Percentiles rank a stretch among this genome's conserved stretches.
phyloP scores from a whole-genome alignment of 139 green algal genomes.

The Chlorella sp. region DNA sequence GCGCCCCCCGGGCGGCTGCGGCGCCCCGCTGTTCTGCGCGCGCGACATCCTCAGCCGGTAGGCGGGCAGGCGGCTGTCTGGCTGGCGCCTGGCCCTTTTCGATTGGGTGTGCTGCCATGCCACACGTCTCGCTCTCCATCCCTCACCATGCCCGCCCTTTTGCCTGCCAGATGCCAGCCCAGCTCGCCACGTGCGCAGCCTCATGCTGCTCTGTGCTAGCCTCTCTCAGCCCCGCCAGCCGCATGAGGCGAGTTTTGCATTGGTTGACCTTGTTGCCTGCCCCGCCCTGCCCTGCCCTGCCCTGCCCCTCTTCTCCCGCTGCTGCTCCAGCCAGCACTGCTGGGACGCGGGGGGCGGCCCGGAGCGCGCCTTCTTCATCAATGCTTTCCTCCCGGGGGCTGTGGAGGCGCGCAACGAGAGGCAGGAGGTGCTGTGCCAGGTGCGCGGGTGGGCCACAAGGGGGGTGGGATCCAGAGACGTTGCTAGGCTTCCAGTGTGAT shows the following conservation, averaged over 20 bases:
- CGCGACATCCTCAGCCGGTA: constrained; percentile 3
- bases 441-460: background rate
- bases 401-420: constrained; percentile 13
- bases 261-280: no score
- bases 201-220: background rate
- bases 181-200: background rate
- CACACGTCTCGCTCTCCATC: background rate
- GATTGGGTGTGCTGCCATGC: background rate
- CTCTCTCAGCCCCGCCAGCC: no score
- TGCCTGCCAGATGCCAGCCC: background rate
- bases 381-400: background rate
- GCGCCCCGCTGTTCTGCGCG: background rate
- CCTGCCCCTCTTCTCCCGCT: background rate
- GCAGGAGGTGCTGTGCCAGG: constrained; percentile 29
- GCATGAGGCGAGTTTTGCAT: no score
- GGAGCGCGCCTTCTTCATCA: constrained; percentile 19
- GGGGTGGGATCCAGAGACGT: no score
- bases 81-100: background rate
- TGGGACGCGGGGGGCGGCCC: constrained; percentile 23
- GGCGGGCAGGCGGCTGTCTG: background rate
- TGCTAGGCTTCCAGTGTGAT: background rate
- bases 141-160: background rate
- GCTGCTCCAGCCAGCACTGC: constrained; percentile 3
- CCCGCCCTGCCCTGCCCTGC: background rate
- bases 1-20: background rate